A percentile compares a stretch with the other conserved stretches of the same genome.
These are phyloP conservation scores for Lactifluus volemus DNA, from an alignment of 768 basidiomycete genomes.

Conservation along the genomic window DNA sequence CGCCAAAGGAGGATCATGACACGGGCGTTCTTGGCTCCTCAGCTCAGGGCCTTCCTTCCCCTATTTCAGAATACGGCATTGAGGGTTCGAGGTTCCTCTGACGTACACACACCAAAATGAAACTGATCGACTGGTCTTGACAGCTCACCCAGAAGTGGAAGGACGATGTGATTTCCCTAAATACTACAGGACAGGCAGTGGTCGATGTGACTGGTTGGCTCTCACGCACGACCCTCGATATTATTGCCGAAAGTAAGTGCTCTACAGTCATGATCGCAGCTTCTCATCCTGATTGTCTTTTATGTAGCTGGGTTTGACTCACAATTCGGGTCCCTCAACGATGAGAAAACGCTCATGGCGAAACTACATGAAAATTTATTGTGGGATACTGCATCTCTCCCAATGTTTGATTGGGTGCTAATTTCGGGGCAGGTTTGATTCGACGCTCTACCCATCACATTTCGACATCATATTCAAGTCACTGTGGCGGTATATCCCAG, in stretches of 20 bases:
- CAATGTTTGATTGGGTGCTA: not conserved
- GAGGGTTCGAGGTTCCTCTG: constrained; percentile 1
- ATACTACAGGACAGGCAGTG: not conserved
- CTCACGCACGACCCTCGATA: constrained; percentile 22
- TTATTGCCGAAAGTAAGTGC: constrained; percentile 23
- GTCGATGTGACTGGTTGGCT: constrained; percentile 23
- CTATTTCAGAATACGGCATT: constrained; percentile 18
- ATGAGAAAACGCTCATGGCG: constrained; percentile 1
- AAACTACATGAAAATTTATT: constrained; percentile 12
- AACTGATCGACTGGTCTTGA: not conserved
- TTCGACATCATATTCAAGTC: constrained; percentile 13
- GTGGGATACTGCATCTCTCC: not conserved
- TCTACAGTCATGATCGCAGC: not conserved
- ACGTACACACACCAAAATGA: not conserved
- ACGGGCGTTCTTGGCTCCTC: constrained; percentile 24
- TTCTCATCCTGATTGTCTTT: not conserved
- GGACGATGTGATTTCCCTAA: constrained; percentile 16
- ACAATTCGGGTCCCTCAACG: constrained; percentile 14
- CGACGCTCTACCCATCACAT: constrained; percentile 13
- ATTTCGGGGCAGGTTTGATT: constrained; percentile 10
- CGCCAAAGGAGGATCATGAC: constrained; percentile 26
- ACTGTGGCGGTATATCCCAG: constrained; percentile 14
- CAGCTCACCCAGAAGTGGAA: constrained; percentile 25
- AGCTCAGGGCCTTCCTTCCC: constrained; percentile 24
- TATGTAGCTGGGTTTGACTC: constrained; percentile 16